Evolutionary conservation across 345 rosid genomes (phyloP).

Genomic region (Rhizophora apiculata): DNA sequence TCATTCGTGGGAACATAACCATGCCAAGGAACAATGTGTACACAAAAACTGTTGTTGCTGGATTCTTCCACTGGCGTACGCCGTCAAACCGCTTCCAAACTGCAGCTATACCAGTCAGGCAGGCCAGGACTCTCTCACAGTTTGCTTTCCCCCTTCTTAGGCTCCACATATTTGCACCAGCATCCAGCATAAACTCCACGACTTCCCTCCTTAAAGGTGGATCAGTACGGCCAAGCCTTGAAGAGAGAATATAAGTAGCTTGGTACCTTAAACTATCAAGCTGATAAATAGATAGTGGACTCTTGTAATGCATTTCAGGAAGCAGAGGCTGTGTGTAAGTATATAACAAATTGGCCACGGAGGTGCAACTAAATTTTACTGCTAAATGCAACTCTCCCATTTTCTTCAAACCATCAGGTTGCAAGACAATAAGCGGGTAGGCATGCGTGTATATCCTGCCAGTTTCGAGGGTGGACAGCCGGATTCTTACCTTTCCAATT

Average conservation of each 20-base stretch:
- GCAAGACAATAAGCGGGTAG: constrained; percentile 44
- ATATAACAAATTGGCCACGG: constrained; percentile 28
- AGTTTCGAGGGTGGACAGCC: constrained; percentile 41
- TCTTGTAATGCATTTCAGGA: constrained; percentile 38
- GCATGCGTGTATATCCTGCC: constrained; percentile 42
- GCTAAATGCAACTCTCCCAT: constrained; percentile 54
- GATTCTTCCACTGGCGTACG: constrained; percentile 40
- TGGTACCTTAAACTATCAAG: constrained; percentile 44
- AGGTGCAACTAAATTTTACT: constrained; percentile 42
- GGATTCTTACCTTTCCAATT: constrained; percentile 56
- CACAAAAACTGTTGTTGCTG: constrained; percentile 34
- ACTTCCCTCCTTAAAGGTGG: constrained; percentile 52
- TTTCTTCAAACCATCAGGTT: constrained; percentile 45
- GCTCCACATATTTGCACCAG: constrained; percentile 41
- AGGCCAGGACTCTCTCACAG: constrained; percentile 34
- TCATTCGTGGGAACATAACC: constrained; percentile 29
- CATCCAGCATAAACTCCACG: constrained; percentile 52
- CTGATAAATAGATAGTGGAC: constrained; percentile 43
- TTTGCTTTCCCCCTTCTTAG: constrained; percentile 44
- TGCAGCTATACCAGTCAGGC: constrained; percentile 21
- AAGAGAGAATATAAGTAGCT: constrained; percentile 27
- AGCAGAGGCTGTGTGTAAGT: constrained; percentile 42
- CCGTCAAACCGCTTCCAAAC: constrained; percentile 39
- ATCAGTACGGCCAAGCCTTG: constrained; percentile 37
- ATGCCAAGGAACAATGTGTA: constrained; percentile 32